A percentile compares a stretch with the other conserved stretches of the same genome.
Evolutionary conservation across 75 land plant genomes (phyloP).

Genomic region (Pseudotsuga menziesii): DNA sequence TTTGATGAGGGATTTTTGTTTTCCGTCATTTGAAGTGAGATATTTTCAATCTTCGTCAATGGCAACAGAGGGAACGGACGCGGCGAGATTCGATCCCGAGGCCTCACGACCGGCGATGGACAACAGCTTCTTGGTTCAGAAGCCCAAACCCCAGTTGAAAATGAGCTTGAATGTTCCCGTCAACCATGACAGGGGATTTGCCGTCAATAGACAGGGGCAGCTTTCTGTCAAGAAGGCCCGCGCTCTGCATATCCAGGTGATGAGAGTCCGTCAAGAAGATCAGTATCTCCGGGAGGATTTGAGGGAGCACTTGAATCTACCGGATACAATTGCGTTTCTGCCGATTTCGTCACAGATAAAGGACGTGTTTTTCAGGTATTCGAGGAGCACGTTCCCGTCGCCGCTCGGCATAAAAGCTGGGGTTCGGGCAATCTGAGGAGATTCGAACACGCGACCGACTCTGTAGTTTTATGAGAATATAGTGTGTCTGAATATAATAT

Average conservation of each 20-base stretch:
- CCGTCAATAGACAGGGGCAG: neutral
- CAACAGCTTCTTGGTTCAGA: too few relatives aligned
- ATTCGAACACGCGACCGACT: neutral
- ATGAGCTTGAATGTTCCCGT: neutral
- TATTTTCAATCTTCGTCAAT: too few relatives aligned
- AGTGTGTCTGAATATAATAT: too few relatives aligned
- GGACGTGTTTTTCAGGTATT: conserved; percentile 8
- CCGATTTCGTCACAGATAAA: too few relatives aligned
- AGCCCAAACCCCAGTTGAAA: neutral
- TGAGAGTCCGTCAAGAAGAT: conserved; percentile 23
- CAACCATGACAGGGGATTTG: neutral
- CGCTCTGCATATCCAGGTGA: conserved; percentile 17
- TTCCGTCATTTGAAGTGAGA: too few relatives aligned
- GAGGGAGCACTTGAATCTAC: neutral
- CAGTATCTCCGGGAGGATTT: conserved; percentile 16
- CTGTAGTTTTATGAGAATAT: too few relatives aligned
- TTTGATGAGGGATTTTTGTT: too few relatives aligned
- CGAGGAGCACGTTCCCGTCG: conserved; percentile 6
- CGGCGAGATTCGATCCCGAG: neutral
- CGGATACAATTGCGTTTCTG: neutral
- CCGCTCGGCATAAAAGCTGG: conserved; percentile 5
- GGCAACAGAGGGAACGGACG: too few relatives aligned
- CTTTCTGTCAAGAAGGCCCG: neutral
- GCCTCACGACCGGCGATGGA: neutral
- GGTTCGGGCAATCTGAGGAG: neutral